These are phyloP conservation scores for Xylariaceae sp. DNA, from an alignment of 2,329 filamentous ascomycete genomes.

Conservation along the genomic window DNA sequence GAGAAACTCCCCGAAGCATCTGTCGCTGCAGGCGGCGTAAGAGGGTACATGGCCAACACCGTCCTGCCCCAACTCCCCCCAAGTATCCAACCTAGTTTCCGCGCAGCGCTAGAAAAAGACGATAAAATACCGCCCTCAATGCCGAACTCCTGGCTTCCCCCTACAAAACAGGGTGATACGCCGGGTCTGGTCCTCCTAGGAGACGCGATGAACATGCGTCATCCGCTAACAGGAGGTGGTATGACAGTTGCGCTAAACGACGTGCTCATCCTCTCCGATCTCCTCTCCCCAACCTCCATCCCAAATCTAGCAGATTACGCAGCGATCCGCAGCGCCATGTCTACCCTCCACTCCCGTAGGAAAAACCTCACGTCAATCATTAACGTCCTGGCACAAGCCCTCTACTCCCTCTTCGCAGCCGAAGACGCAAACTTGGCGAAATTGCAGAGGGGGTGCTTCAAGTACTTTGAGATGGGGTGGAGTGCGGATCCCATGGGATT, in stretches of 20 bases:
- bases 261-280: constrained; percentile 70
- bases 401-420: constrained; percentile 89
- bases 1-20: constrained; percentile 71
- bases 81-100: constrained; percentile 69
- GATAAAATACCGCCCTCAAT: constrained; percentile 77
- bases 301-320: constrained; percentile 66
- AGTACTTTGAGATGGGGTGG: constrained; percentile 78
- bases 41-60: constrained; percentile 75
- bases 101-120: constrained; percentile 67
- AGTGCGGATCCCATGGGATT: constrained; percentile 78
- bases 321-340: constrained; percentile 66
- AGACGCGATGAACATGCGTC: constrained; percentile 99
- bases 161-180: constrained; percentile 64
- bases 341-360: constrained; percentile 79
- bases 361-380: constrained; percentile 83
- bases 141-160: constrained; percentile 93
- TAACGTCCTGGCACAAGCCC: constrained; percentile 94
- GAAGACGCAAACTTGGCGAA: constrained; percentile 73
- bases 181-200: constrained; percentile 79
- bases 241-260: constrained; percentile 99
- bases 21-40: constrained; percentile 74
- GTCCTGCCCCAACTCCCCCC: constrained; percentile 77
- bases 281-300: constrained; percentile 68
- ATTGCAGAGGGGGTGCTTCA: constrained; percentile 87
- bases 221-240: constrained; percentile 91